phyloP scores from a whole-genome alignment of 2,329 filamentous ascomycete species.

The Aspergillus sp. region DNA sequence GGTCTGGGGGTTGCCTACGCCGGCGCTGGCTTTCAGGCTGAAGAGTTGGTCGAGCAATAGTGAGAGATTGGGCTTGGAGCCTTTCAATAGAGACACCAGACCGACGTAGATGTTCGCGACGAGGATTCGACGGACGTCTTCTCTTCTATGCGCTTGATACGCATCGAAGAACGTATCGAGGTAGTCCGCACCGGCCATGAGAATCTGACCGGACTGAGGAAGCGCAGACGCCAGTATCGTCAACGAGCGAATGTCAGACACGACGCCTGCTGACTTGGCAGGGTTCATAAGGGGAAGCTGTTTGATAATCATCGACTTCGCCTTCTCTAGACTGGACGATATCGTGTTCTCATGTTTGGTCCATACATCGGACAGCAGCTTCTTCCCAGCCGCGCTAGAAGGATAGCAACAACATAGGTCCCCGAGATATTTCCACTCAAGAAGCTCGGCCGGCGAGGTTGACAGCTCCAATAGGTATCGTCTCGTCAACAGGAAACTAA shows the following conservation, averaged over 20 bases:
- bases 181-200: constrained; percentile 85
- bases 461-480: constrained; percentile 53
- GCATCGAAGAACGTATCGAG: constrained; percentile 66
- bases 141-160: constrained; percentile 57
- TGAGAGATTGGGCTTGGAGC: constrained; percentile 67
- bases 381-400: constrained; percentile 57
- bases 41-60: constrained; percentile 82
- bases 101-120: constrained; percentile 74
- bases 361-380: constrained; percentile 54
- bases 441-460: constrained; percentile 48
- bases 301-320: constrained; percentile 34
- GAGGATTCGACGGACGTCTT: constrained; percentile 63
- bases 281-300: constrained; percentile 23
- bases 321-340: constrained; percentile 37
- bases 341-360: constrained; percentile 32
- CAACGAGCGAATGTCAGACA: constrained; percentile 34
- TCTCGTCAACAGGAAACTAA: constrained; percentile 64
- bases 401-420: constrained; percentile 67
- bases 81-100: constrained; percentile 68
- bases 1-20: constrained; percentile 53
- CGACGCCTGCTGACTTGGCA: constrained; percentile 15
- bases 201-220: constrained; percentile 54
- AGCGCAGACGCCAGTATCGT: constrained; percentile 41
- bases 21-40: constrained; percentile 69
- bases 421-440: constrained; percentile 68